phyloP scores from a whole-genome alignment of 2,329 filamentous ascomycete genomes.

The Trichophyton rubrum region DNA sequence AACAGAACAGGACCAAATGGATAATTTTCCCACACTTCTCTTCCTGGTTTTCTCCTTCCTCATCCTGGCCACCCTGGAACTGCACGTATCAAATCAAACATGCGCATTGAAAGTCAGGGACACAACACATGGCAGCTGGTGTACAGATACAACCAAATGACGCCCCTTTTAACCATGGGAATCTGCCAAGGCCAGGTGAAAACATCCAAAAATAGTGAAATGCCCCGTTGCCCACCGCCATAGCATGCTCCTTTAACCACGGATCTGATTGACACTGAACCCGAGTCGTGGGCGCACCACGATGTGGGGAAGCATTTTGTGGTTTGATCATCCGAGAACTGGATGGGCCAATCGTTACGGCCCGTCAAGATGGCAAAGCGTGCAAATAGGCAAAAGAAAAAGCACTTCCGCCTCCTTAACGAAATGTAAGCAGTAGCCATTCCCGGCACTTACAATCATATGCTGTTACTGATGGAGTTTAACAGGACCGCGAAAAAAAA shows the following conservation, averaged over 20 bases:
- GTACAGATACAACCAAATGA: not conserved
- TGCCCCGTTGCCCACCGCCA: not conserved
- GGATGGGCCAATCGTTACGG: not conserved
- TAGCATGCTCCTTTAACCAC: not conserved
- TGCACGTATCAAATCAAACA: not conserved
- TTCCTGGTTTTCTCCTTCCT: not conserved
- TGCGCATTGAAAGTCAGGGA: not conserved
- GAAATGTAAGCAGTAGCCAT: not conserved
- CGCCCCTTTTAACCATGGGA: not conserved
- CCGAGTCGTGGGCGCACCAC: not conserved
- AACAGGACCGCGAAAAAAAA: not conserved
- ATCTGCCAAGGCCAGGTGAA: not conserved
- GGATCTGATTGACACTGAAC: not conserved
- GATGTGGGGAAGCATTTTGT: not conserved
- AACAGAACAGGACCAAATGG: not conserved
- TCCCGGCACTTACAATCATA: not conserved
- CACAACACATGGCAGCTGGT: not conserved
- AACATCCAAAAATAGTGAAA: constrained; percentile 3
- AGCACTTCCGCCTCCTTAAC: not conserved
- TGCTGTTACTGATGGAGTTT: not conserved
- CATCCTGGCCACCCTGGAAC: not conserved
- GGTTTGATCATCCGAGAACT: not conserved
- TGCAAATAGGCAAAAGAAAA: not conserved
- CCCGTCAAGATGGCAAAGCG: not conserved
- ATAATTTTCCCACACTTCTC: not conserved